Percentiles rank a stretch among this genome's conserved stretches.
phyloP scores from a whole-genome alignment of 2,329 filamentous ascomycete genomes.

The Falciphora oryzae region DNA sequence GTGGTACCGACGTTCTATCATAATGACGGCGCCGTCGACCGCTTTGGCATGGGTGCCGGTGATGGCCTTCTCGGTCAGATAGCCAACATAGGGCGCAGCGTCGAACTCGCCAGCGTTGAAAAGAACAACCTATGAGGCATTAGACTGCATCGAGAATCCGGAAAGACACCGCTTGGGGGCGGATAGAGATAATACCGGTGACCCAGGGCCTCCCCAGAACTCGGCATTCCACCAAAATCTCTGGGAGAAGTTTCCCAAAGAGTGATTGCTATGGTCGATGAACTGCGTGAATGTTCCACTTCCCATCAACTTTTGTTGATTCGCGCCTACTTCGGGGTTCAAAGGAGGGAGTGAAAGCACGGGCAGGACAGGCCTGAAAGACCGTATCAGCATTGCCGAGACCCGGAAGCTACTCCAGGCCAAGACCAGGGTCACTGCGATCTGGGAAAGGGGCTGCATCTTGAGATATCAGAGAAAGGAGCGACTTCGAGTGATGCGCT shows the following conservation, averaged over 20 bases:
- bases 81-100: constrained; percentile 40
- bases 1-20: constrained; percentile 43
- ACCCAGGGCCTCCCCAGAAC: constrained; percentile 12
- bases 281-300: constrained; percentile 11
- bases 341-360: too few species aligned
- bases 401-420: too few species aligned
- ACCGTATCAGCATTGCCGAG: too few species aligned
- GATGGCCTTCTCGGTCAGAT: constrained; percentile 42
- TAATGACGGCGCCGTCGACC: constrained; percentile 46
- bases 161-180: not conserved
- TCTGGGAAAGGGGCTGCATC: too few species aligned
- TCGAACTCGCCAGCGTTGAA: constrained; percentile 48
- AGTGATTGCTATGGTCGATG: constrained; percentile 9
- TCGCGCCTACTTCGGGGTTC: too few species aligned
- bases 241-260: constrained; percentile 11
- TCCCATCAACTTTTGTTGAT: not conserved
- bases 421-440: too few species aligned
- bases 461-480: too few species aligned
- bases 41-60: constrained; percentile 45
- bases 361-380: too few species aligned
- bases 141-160: not conserved
- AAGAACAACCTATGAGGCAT: constrained; percentile 33
- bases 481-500: too few species aligned
- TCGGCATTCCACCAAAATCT: constrained; percentile 12
- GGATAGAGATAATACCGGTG: constrained; percentile 8